Evolutionary conservation across 306 rosid genomes (phyloP), one percentile per base, ranked within the genome.

Genomic region (Fragaria nilgerrensis): DNA sequence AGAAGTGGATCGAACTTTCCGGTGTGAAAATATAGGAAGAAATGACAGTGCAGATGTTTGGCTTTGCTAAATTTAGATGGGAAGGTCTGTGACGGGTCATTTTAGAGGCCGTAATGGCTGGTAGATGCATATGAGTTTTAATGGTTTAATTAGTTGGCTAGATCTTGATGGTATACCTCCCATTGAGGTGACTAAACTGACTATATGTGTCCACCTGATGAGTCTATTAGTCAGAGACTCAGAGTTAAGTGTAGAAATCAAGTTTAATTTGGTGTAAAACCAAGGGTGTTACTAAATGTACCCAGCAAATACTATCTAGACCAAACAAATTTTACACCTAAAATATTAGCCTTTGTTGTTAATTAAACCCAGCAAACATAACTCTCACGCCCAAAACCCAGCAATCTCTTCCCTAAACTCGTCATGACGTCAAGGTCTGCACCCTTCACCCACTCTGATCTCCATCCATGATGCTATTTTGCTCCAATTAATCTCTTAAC

Each of bases 1-100:
- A 86, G 55, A 75, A 75, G 85, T 80, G 43, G 72, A 71, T 87
- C 96, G 91, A 77, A 79, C 81, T 68, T 85, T 81, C 48, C 87
- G 97, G 92, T 34, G 64, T 69, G 80, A 73, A 61, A 47, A 68
- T 75, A 70, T 63, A 39, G 15, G 32, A 59, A 62, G 12, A 37
- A 25, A 53, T 32, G 34, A 65, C 50, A 56, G 16, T 4, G 4
- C 53, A 63, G 20, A 7, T 2, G 3, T 37, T 58, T 52, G 41
- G 34, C 44, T 55, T 59, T 49, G 25, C 85, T 74, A 84, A 84
- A 50, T 67, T 72, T 84, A 69, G 87, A 25, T 2, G 71, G 68
- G 5, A n/a, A 8, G 61, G 64, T 50, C 70, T 27, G 19, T 80
- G 58, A 41, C 53, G 72, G 79, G 80, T 70, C 72, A 23, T 58